phyloP scores from a whole-genome alignment of 2,329 filamentous ascomycete species.

The Cryphonectria parasitica region DNA sequence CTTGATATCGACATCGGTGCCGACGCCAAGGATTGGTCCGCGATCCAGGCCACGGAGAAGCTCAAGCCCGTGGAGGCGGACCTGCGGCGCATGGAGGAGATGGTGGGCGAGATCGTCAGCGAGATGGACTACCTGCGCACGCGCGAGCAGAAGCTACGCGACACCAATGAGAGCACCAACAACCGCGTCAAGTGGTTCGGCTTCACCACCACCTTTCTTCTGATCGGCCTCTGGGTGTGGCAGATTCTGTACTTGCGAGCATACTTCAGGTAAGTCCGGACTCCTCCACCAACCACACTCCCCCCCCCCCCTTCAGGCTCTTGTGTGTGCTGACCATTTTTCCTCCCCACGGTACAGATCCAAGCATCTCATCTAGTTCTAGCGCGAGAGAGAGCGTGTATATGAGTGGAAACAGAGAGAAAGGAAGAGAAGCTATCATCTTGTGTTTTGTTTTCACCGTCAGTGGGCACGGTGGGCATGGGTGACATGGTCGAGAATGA shows the following conservation, averaged over 20 bases:
- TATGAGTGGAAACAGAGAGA: not conserved
- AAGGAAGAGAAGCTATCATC: not conserved
- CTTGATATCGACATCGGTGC: constrained; percentile 96
- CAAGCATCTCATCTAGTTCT: constrained; percentile 70
- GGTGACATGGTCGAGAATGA: constrained; percentile 27
- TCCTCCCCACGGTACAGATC: constrained; percentile 48
- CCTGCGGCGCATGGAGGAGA: constrained; percentile 88
- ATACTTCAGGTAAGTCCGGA: constrained; percentile 75
- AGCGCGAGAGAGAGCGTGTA: not conserved
- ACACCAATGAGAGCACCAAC: constrained; percentile 99
- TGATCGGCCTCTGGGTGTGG: constrained; percentile 89
- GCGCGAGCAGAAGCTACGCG: constrained; percentile 92
- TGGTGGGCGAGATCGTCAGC: constrained; percentile 81
- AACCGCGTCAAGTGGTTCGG: constrained; percentile 99
- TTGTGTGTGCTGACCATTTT: constrained; percentile 20
- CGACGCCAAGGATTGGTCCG: constrained; percentile 97
- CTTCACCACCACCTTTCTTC: constrained; percentile 86
- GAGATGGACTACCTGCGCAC: constrained; percentile 96
- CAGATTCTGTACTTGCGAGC: constrained; percentile 97
- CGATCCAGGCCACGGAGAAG: constrained; percentile 95
- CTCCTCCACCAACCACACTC: not conserved
- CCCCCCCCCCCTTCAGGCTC: not conserved
- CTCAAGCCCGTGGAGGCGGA: constrained; percentile 96
- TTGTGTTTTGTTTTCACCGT: not conserved
- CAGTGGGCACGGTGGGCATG: constrained; percentile 3